These are phyloP conservation scores for Cyclotella baltica DNA, from an alignment of 108 stramenopile species.

Conservation along the genomic window DNA sequence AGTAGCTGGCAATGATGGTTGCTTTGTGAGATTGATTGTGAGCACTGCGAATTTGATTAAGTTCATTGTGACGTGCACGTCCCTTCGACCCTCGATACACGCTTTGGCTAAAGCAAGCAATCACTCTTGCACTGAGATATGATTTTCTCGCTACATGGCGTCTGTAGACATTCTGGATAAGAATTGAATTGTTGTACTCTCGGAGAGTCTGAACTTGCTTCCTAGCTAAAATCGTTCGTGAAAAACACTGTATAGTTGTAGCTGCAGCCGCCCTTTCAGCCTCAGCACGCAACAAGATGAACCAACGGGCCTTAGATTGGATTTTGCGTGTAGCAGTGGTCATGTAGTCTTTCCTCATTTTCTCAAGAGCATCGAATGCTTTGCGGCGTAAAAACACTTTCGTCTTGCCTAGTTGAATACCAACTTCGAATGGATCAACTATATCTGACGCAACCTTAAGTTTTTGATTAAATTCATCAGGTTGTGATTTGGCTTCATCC, in stretches of 20 bases:
- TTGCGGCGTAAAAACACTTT: conserved; percentile 71
- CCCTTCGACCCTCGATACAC: conserved; percentile 41
- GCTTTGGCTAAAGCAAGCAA: conserved; percentile 54
- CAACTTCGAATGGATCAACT: conserved; percentile 40
- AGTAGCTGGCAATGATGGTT: conserved; percentile 33
- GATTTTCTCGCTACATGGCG: conserved; percentile 2
- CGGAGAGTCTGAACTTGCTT: conserved; percentile 35
- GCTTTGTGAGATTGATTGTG: no score
- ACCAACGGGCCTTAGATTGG: conserved; percentile 56
- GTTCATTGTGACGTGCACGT: conserved; percentile 27
- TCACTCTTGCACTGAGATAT: conserved; percentile 18
- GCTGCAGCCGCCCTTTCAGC: conserved; percentile 19
- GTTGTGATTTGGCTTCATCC: neutral
- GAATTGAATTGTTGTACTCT: conserved; percentile 30
- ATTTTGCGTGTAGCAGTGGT: conserved; percentile 45
- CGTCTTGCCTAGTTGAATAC: conserved; percentile 71
- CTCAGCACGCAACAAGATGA: conserved; percentile 30
- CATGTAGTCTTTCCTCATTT: conserved; percentile 45
- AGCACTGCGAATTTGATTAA: conserved; percentile 36
- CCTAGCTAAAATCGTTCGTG: conserved; percentile 33
- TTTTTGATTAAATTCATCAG: conserved; percentile 11
- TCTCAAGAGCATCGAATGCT: conserved; percentile 68
- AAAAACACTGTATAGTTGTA: conserved; percentile 46
- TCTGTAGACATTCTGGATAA: conserved; percentile 45
- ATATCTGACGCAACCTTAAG: neutral